A percentile compares a stretch with the other conserved stretches of the same genome.
These are phyloP conservation scores for Vanrija humicola DNA, from an alignment of 1,284 basidiomycete species.

Conservation along the genomic window DNA sequence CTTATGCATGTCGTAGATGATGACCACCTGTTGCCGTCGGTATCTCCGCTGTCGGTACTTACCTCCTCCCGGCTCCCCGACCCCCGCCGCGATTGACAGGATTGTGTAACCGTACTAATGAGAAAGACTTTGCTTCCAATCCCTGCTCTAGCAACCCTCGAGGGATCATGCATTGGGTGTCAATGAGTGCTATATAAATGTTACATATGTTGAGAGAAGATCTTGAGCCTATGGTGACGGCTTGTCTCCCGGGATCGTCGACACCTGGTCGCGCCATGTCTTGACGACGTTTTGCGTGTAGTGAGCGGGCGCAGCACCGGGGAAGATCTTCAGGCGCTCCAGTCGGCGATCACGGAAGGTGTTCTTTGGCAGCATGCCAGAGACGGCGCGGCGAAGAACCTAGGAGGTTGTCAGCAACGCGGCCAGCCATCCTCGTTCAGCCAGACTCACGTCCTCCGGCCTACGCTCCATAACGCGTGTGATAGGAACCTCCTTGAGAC, in stretches of 20 bases:
- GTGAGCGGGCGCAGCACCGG: conserved; percentile 51
- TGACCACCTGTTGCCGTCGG: background rate
- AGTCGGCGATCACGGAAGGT: conserved; percentile 79
- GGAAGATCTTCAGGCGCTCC: conserved; percentile 79
- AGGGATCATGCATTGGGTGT: background rate
- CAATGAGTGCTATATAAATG: background rate
- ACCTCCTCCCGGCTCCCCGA: too few relatives aligned
- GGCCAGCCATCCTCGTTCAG: background rate
- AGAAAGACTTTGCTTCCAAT: too few relatives aligned
- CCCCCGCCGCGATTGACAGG: too few relatives aligned
- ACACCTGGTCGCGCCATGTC: conserved; percentile 33
- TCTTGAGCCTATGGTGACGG: background rate
- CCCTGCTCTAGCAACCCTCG: background rate
- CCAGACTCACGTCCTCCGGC: conserved; percentile 77
- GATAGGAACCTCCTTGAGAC: conserved; percentile 84
- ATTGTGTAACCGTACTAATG: too few relatives aligned
- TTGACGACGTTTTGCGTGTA: conserved; percentile 32
- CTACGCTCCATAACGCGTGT: conserved; percentile 74
- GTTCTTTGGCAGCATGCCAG: conserved; percentile 96
- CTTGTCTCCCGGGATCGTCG: background rate
- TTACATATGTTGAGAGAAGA: background rate
- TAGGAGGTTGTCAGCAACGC: conserved; percentile 41
- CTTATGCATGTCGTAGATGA: background rate
- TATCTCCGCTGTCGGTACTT: too few relatives aligned
- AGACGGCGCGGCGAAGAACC: conserved; percentile 93